Conservation (phyloP, 345 rosid species). For the Acer negundo region DNA sequence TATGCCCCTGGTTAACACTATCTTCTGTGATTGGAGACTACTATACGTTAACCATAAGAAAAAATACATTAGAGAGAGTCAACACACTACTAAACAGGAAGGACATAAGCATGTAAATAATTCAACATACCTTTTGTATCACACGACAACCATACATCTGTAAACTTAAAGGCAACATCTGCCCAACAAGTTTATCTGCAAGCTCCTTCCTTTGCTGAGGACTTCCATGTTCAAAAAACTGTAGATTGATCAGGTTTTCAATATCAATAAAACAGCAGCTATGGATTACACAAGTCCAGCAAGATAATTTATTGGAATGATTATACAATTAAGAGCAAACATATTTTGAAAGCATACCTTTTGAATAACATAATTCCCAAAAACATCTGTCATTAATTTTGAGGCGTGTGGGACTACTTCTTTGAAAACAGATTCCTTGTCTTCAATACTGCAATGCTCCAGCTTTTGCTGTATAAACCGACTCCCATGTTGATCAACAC, state of each 20-base stretch:
- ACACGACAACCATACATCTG: constrained; percentile 99
- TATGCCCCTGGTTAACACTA: neutral
- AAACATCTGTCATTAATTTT: constrained; percentile 92
- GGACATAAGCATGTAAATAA: neutral
- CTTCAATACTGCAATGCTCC: constrained; percentile 78
- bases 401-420: constrained; percentile 93
- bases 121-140: constrained; percentile 78
- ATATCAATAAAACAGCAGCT: constrained; percentile 9
- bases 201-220: constrained; percentile 85
- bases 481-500: constrained; percentile 99
- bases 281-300: neutral
- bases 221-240: constrained; percentile 96
- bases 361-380: constrained; percentile 98
- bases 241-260: constrained; percentile 25
- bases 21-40: neutral
- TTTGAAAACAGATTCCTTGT: constrained; percentile 74
- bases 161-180: constrained; percentile 83
- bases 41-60: neutral
- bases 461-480: constrained; percentile 98
- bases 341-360: constrained; percentile 49
- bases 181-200: constrained; percentile 84
- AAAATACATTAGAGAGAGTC: neutral
- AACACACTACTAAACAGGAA: neutral
- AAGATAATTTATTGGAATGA: constrained; percentile 8
- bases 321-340: neutral